Evolutionary conservation across 257 asterid genomes (phyloP).

Genomic region (Ophiorrhiza pumila): DNA sequence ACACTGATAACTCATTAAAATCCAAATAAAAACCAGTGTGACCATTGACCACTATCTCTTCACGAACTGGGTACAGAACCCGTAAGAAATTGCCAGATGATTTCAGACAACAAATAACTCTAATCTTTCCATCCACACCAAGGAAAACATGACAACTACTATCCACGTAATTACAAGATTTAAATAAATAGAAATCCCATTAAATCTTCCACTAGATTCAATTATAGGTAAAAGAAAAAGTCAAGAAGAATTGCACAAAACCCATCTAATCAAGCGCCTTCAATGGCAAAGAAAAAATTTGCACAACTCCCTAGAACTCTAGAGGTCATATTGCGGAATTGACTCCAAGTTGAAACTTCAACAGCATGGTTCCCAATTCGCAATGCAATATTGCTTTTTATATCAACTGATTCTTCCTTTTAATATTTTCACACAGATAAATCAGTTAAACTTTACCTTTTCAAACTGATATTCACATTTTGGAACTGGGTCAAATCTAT

Average conservation of each 20-base stretch:
- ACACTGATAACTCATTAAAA: neutral
- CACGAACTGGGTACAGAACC: neutral
- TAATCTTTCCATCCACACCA: neutral
- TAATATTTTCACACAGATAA: neutral
- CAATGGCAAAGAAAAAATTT: neutral
- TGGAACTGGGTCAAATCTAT: neutral
- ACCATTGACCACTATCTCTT: neutral
- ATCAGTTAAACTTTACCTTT: neutral
- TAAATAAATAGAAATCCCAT: neutral
- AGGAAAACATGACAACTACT: neutral
- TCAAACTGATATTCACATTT: too few relatives aligned
- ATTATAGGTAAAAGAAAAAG: neutral
- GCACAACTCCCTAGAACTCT: neutral
- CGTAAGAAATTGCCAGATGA: neutral
- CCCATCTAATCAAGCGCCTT: neutral
- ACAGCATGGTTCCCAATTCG: neutral
- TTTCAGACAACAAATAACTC: neutral
- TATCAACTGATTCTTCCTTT: neutral
- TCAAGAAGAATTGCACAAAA: neutral
- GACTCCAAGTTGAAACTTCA: neutral
- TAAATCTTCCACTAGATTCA: neutral
- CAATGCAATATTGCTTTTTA: neutral
- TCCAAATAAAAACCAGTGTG: neutral
- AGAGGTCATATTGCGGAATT: neutral
- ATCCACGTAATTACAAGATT: neutral